A percentile compares a stretch with the other conserved stretches of the same genome.
Conservation (phyloP, 2,329 filamentous ascomycete genomes). For the Nannizziopsis arthrosporioides region DNA sequence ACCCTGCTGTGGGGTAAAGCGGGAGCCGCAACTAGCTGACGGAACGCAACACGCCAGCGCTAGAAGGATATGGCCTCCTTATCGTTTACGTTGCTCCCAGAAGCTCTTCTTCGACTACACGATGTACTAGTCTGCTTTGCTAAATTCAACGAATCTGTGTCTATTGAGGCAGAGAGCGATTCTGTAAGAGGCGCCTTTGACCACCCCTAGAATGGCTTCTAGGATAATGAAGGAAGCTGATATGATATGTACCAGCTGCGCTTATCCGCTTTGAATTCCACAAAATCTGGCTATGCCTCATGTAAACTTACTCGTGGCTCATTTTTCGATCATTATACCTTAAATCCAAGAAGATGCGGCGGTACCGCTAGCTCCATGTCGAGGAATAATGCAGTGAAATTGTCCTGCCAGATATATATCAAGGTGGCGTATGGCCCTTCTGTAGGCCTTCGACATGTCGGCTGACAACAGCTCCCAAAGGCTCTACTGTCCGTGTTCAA, state of each 20-base stretch:
- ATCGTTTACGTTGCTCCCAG: constrained; percentile 45
- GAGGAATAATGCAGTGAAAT: constrained; percentile 34
- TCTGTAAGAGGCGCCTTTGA: constrained; percentile 33
- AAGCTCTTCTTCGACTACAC: constrained; percentile 46
- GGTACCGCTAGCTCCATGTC: constrained; percentile 10
- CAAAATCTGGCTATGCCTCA: constrained; percentile 52
- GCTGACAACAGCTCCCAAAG: constrained; percentile 20
- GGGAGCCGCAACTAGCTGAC: neutral
- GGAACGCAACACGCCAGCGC: no score
- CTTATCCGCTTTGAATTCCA: constrained; percentile 50
- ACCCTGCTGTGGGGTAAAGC: neutral
- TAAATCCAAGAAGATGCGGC: constrained; percentile 26
- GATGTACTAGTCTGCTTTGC: constrained; percentile 49
- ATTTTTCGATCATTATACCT: constrained; percentile 51
- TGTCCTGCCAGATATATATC: constrained; percentile 49
- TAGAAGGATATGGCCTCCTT: constrained; percentile 20
- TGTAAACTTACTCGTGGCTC: constrained; percentile 43
- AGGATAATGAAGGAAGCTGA: neutral
- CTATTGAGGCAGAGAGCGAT: constrained; percentile 49
- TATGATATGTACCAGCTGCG: constrained; percentile 39
- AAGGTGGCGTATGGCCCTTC: constrained; percentile 31
- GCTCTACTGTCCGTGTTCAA: constrained; percentile 53
- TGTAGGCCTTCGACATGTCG: neutral
- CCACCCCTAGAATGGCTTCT: no score
- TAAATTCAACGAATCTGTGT: constrained; percentile 53